Base-by-base conservation (phyloP, 768 basidiomycete genomes). In the Termitomyces sp. region DNA sequence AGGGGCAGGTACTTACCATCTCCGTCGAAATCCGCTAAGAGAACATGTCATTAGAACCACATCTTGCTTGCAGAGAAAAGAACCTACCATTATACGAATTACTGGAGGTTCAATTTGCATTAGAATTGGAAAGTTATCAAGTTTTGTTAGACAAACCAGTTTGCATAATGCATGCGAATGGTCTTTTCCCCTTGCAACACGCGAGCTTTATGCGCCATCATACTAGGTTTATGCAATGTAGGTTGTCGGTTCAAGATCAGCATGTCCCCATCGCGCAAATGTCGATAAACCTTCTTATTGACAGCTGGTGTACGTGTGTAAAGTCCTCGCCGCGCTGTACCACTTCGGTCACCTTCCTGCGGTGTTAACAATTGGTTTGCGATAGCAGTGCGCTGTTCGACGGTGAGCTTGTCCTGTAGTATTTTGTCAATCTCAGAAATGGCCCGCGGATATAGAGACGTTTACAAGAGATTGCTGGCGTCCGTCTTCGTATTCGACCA, bases 141-240 rank as follows among this genome's bases (percentile, higher is more conserved):
- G 24, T 10, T 57, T 14, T 57, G 16, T 9, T 53, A 22, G 44
- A 77, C 86, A 53, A 58, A 96, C 95, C 96, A 99, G 68, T 99
- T 99, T 26, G 97, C 96, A 69, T 99, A 99, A 76, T 99, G 97
- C 95, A 99, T 95, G 14, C 97, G 85, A 69, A 99, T 98, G 0
- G 97, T 98, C 79, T 98, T 99, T 74, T 99, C 97, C 26, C 96
- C 97, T 60, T 87, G 83, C 61, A 99, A 72, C 20, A 98, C 89
- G 56, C 88, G 88, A 16, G 96, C 96, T 64, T 85, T 89, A 71
- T 99, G 97, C 8, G 88, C 89, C 97, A 99, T 99, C 96, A 99
- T 99, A 79, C 92, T 94, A 22, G 97, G 96, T 69, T 99, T 99
- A 71, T 99, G 97, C 53, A 99, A 80, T 1, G 97, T 98, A 7